Evolutionary conservation across 305 asterid species (phyloP).

Genomic region (Nicotiana rustica): DNA sequence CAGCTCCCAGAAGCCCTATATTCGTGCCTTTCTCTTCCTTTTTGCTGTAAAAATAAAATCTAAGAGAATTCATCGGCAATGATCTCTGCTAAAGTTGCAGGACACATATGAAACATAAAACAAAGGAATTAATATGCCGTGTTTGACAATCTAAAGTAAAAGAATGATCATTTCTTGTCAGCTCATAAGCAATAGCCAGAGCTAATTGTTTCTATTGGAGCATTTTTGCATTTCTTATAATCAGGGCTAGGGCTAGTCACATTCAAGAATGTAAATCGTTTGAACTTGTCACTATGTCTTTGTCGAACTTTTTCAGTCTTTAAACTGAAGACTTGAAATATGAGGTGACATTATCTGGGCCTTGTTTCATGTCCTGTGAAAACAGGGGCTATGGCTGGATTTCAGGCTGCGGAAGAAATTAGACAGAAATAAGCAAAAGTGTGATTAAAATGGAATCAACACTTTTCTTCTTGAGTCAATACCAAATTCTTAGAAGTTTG

Average conservation of each 20-base stretch:
- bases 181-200: background rate
- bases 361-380: slow-evolving; percentile 24
- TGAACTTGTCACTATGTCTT: background rate
- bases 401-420: background rate
- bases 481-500: slow-evolving; percentile 16
- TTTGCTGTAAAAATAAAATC: no score
- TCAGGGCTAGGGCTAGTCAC: background rate
- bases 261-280: slow-evolving; percentile 16
- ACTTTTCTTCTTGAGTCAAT: slow-evolving; percentile 17
- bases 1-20: no score
- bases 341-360: slow-evolving; percentile 1
- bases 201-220: slow-evolving; percentile 29
- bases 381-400: background rate
- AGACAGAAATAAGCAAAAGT: slow-evolving; percentile 19
- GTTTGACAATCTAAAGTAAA: slow-evolving; percentile 13
- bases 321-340: slow-evolving; percentile 1
- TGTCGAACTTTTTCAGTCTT: slow-evolving; percentile 14
- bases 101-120: background rate
- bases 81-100: background rate
- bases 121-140: background rate
- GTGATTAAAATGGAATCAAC: background rate
- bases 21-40: no score
- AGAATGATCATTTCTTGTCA: background rate
- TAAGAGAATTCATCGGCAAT: background rate
- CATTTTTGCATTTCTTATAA: background rate